Evolutionary conservation across 1,284 basidiomycete genomes (phyloP), one percentile per base, ranked within the genome.

Genomic region (Cutaneotrichosporon spelunceum): DNA sequence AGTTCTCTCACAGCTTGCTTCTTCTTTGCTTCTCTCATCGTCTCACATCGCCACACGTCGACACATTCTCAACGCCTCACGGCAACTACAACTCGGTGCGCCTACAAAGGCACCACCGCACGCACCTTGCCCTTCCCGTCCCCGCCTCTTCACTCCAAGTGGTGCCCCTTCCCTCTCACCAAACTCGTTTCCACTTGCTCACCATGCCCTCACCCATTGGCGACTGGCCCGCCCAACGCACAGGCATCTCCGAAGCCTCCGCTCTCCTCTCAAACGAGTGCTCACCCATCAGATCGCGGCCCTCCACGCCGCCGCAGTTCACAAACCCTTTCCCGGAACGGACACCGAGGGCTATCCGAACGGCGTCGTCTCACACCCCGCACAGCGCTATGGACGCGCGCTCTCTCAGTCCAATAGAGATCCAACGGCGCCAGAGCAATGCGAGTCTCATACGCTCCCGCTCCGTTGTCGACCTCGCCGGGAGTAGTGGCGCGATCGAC

Each of bases 261-360:
- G 56, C 49, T 14, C 56, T 64, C 21, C 62, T 64, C 36, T 10
- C 42, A 9, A 60, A 64, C 62, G 62, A 64, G 56, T 52, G 53
- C 56, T 54, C 59, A 2, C 59, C 59, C 26, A 27, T 60, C 33
- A 54, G 59, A 3, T 29, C 47, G 4, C 39, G 33, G 21, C 29
- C 30, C 6, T 2, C 21, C 55, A 44, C 54, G 39, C 39, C 54
- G 8, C 34, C 52, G 3, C 55, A 30, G n/a, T 45, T 44, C 2
- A 53, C 34, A 11, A 44, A 44, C 21, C 23, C 45, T 11, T 48
- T 45, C 7, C 55, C 55, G 2, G 53, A 33, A 14, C 59, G 34
- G 8, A 53, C 52, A 33, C 52, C 21, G 4, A 24, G 19, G 14
- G 24, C n/a, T 21, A 11, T 29, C 13, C 29, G 50, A 16, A 36